A percentile compares a stretch with the other conserved stretches of the same genome.
These are phyloP conservation scores for Bacterosira constricta DNA, from an alignment of 108 stramenopile species.

Conservation along the genomic window DNA sequence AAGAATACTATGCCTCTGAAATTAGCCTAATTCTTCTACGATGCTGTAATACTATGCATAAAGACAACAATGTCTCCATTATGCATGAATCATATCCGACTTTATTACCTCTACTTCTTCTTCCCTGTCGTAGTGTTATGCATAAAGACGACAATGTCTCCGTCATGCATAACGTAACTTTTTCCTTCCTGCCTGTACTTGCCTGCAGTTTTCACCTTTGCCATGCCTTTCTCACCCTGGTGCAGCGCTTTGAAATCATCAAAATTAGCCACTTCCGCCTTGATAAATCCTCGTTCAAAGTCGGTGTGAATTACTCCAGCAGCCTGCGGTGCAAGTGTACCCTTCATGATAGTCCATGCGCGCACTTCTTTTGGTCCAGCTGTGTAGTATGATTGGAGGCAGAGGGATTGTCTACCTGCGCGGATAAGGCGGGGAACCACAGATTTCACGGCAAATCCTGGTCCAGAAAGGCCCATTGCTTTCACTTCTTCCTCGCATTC, in stretches of 20 bases:
- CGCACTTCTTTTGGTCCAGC: conserved; percentile 98
- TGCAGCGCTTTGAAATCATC: conserved; percentile 96
- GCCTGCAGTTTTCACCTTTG: conserved; percentile 97
- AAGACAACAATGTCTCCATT: conserved; percentile 92
- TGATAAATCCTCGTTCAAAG: conserved; percentile 99
- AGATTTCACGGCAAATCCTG: conserved; percentile 84
- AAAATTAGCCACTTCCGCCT: conserved; percentile 96
- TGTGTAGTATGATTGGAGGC: conserved; percentile 98
- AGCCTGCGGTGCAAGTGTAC: conserved; percentile 92
- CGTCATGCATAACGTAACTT: conserved; percentile 92
- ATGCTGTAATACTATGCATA: conserved; percentile 84
- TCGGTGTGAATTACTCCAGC: conserved; percentile 99
- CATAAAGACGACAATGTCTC: conserved; percentile 91
- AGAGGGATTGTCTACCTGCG: conserved; percentile 92
- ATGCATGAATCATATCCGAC: conserved; percentile 74
- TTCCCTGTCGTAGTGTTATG: conserved; percentile 82
- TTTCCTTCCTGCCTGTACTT: conserved; percentile 99
- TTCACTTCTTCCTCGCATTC: conserved; percentile 82
- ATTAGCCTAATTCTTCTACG: conserved; percentile 79
- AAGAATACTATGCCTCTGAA: no score
- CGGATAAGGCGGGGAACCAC: conserved; percentile 97
- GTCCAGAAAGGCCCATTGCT: conserved; percentile 84
- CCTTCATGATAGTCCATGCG: conserved; percentile 98
- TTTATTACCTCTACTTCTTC: conserved; percentile 79
- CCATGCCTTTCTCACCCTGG: conserved; percentile 90